Percentiles rank a stretch among this genome's conserved stretches.
These are phyloP conservation scores for Chytridium lagenaria DNA, from an alignment of 371 early-diverging fungal species.

Conservation along the genomic window DNA sequence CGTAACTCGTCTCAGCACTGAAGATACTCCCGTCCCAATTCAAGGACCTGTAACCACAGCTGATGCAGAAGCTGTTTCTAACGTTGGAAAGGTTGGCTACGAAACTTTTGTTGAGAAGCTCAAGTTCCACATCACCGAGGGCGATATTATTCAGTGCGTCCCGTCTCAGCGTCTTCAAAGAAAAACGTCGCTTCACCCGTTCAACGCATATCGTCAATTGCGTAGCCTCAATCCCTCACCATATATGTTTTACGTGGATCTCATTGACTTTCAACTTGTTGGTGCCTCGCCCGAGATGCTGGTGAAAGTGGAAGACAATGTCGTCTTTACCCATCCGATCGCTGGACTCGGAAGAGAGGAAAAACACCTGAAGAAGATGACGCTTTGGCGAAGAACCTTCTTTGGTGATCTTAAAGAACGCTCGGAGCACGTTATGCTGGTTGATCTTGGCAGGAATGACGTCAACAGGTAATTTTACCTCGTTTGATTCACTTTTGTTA, in stretches of 20 bases:
- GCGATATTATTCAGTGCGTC: slow-evolving; percentile 97
- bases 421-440: slow-evolving; percentile 96
- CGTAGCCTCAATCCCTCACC: slow-evolving; percentile 97
- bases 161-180: slow-evolving; percentile 91
- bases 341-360: slow-evolving; percentile 95
- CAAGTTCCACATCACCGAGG: slow-evolving; percentile 89
- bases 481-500: background rate
- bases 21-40: slow-evolving; percentile 59
- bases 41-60: slow-evolving; percentile 70
- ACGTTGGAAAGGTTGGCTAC: slow-evolving; percentile 91
- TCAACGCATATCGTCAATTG: slow-evolving; percentile 94
- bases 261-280: slow-evolving; percentile 90
- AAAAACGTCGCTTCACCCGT: slow-evolving; percentile 88
- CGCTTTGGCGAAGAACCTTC: slow-evolving; percentile 79
- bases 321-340: slow-evolving; percentile 92
- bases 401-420: slow-evolving; percentile 92
- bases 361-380: slow-evolving; percentile 81
- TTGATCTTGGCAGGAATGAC: slow-evolving; percentile 98
- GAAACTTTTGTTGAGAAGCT: slow-evolving; percentile 83
- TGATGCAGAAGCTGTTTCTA: slow-evolving; percentile 53
- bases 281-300: slow-evolving; percentile 98
- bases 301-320: slow-evolving; percentile 85
- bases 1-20: slow-evolving; percentile 38
- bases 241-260: slow-evolving; percentile 97
- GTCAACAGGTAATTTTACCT: slow-evolving; percentile 71